These are phyloP conservation scores for Lablab purpureus DNA, from an alignment of 306 rosid species.

Conservation along the genomic window DNA sequence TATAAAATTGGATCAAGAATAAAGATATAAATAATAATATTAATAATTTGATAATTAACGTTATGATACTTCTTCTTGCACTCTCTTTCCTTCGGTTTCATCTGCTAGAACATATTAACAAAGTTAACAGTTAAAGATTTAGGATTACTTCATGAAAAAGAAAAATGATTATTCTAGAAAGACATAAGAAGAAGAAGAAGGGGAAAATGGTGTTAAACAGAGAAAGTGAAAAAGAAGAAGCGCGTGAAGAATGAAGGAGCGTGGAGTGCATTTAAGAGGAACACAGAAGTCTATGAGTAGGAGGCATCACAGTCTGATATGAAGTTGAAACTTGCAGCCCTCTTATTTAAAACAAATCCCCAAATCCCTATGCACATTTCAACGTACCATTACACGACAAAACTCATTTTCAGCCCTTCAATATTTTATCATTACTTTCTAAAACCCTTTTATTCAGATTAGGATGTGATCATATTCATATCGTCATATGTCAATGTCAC, in stretches of 20 bases:
- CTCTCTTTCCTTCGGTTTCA: too few species aligned
- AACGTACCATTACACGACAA: neutral
- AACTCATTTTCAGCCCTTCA: neutral
- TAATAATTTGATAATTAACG: too few species aligned
- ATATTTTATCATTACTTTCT: neutral
- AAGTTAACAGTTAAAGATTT: too few species aligned
- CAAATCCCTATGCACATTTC: neutral
- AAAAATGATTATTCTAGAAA: neutral
- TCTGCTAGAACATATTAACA: too few species aligned
- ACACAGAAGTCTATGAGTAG: conserved; percentile 37
- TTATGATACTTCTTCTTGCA: too few species aligned
- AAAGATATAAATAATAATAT: too few species aligned
- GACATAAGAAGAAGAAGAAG: neutral
- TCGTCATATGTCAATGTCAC: neutral
- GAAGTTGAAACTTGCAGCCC: conserved; percentile 19
- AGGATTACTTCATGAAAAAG: too few species aligned
- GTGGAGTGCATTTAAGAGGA: neutral
- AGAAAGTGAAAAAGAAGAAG: neutral
- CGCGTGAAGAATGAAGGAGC: neutral
- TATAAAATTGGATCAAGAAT: too few species aligned
- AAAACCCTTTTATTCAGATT: neutral
- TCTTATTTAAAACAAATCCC: neutral
- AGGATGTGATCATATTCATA: neutral
- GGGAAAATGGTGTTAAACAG: neutral
- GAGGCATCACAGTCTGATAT: conserved; percentile 16